phyloP scores from a whole-genome alignment of 2,329 filamentous ascomycete genomes.

The Cytospora chrysosperma region DNA sequence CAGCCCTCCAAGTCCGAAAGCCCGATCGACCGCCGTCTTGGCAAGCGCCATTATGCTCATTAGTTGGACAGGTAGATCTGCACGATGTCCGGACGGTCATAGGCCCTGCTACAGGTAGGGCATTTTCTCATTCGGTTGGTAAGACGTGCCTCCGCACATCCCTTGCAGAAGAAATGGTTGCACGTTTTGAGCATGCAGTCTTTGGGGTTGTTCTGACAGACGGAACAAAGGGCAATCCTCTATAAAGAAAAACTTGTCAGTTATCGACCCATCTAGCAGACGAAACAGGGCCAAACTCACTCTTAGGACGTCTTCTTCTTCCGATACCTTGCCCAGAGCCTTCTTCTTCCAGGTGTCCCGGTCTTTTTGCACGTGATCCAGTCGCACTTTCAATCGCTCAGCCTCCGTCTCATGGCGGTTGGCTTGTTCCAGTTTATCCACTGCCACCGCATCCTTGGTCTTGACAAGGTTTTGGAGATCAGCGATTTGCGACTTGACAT shows the following conservation, averaged over 20 bases:
- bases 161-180: slow-evolving; percentile 90
- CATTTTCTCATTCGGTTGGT: slow-evolving; percentile 91
- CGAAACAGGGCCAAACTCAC: slow-evolving; percentile 53
- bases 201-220: slow-evolving; percentile 92
- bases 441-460: slow-evolving; percentile 66
- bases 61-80: slow-evolving; percentile 49
- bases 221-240: slow-evolving; percentile 81
- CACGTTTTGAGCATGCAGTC: slow-evolving; percentile 92
- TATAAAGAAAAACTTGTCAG: slow-evolving; percentile 45
- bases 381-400: slow-evolving; percentile 73
- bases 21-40: background rate
- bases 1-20: background rate
- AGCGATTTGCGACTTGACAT: slow-evolving; percentile 70
- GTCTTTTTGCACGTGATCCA: slow-evolving; percentile 78
- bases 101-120: slow-evolving; percentile 87
- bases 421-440: slow-evolving; percentile 54
- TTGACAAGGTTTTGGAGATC: slow-evolving; percentile 75
- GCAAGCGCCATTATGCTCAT: background rate
- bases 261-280: background rate
- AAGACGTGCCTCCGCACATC: slow-evolving; percentile 86
- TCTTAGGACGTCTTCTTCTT: slow-evolving; percentile 81
- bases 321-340: slow-evolving; percentile 74
- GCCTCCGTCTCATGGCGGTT: slow-evolving; percentile 69
- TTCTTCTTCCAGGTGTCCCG: slow-evolving; percentile 84
- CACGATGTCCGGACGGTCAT: slow-evolving; percentile 91